phyloP scores from a whole-genome alignment of 2,329 filamentous ascomycete genomes.

The Cytospora paraplurivora region DNA sequence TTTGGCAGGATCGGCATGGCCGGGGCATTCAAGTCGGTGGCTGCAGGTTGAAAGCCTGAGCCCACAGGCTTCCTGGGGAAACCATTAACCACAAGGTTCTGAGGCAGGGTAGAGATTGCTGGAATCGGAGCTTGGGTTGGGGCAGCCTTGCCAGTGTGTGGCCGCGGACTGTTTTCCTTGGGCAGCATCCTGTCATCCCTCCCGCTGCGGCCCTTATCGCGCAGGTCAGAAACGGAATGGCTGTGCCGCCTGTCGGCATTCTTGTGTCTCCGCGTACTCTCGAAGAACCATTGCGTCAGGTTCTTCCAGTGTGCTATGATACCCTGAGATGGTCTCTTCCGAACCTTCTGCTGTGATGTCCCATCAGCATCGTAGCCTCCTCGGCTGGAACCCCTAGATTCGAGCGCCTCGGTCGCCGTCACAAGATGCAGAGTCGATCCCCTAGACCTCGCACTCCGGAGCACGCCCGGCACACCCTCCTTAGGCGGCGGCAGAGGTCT shows the following conservation, averaged over 20 bases:
- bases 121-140: conserved; percentile 41
- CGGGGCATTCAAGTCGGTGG: conserved; percentile 36
- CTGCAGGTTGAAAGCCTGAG: conserved; percentile 27
- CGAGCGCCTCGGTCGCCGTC: conserved; percentile 59
- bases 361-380: conserved; percentile 36
- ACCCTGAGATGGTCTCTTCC: conserved; percentile 60
- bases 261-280: conserved; percentile 56
- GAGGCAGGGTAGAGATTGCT: conserved; percentile 50
- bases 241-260: conserved; percentile 53
- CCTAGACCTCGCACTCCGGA: conserved; percentile 70
- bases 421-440: conserved; percentile 88
- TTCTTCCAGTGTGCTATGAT: conserved; percentile 65
- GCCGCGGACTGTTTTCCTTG: conserved; percentile 59
- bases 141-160: conserved; percentile 62
- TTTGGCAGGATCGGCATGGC: conserved; percentile 36
- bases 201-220: conserved; percentile 50
- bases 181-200: conserved; percentile 45
- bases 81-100: conserved; percentile 55
- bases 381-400: conserved; percentile 36
- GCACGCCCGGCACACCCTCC: conserved; percentile 65
- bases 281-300: conserved; percentile 65
- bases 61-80: conserved; percentile 35
- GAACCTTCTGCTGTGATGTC: conserved; percentile 48
- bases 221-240: conserved; percentile 61
- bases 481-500: conserved; percentile 83